phyloP scores from a whole-genome alignment of 2,329 filamentous ascomycete genomes.

The Epichloe hybrida region DNA sequence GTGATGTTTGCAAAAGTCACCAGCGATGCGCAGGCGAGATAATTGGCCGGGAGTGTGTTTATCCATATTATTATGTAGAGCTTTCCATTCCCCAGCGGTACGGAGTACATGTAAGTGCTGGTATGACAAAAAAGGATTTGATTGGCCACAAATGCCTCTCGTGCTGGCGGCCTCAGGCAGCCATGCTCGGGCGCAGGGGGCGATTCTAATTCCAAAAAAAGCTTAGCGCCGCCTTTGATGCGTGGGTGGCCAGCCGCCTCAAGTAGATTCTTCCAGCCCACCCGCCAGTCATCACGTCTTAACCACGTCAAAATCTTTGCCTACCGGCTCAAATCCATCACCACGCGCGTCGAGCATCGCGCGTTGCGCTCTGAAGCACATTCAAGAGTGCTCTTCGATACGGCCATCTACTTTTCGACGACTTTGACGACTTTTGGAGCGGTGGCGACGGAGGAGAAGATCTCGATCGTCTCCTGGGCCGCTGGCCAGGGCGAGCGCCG shows the following conservation, averaged over 20 bases:
- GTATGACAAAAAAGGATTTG: no score
- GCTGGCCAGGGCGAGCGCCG: constrained; percentile 30
- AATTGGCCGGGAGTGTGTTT: neutral
- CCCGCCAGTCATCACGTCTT: constrained; percentile 24
- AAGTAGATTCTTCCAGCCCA: constrained; percentile 30
- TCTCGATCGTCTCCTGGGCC: constrained; percentile 34
- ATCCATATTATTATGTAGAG: no score
- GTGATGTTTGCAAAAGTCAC: constrained; percentile 8
- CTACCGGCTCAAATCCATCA: constrained; percentile 26
- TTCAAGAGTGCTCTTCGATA: constrained; percentile 17
- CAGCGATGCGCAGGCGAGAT: constrained; percentile 5
- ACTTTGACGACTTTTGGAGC: constrained; percentile 24
- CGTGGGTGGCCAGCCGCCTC: constrained; percentile 23
- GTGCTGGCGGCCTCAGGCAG: constrained; percentile 15
- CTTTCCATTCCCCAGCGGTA: no score
- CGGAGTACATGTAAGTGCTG: no score
- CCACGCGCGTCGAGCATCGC: constrained; percentile 40
- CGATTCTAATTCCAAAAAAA: constrained; percentile 9
- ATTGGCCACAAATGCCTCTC: no score
- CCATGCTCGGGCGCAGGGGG: constrained; percentile 7
- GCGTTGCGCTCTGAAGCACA: constrained; percentile 20
- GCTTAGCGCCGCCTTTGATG: constrained; percentile 18
- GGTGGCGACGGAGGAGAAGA: constrained; percentile 32
- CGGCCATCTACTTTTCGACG: constrained; percentile 21
- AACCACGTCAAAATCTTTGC: constrained; percentile 31